phyloP scores from a whole-genome alignment of 768 basidiomycete genomes.

The Pisolithus sp. region DNA sequence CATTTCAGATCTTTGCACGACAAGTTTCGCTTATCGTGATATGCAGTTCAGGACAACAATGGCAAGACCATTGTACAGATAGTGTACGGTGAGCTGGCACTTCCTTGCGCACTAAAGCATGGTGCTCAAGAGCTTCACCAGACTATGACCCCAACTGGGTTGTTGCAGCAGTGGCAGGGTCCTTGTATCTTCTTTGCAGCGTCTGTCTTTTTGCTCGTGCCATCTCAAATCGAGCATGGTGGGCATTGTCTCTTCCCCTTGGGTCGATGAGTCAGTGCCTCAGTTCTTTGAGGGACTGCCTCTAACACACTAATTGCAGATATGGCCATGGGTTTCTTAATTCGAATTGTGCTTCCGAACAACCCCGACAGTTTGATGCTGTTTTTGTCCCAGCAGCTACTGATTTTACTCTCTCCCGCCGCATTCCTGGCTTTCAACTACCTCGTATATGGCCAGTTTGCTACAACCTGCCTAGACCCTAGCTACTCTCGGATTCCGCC shows the following conservation, averaged over 20 bases:
- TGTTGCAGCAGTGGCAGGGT: constrained; percentile 3
- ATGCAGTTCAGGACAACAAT: no score
- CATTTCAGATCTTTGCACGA: no score
- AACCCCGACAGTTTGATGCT: no score
- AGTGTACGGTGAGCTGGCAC: no score
- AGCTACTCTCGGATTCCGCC: constrained; percentile 4
- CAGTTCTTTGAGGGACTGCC: background rate
- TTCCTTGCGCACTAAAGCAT: no score
- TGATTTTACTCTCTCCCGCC: constrained; percentile 18
- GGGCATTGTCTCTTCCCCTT: constrained; percentile 22
- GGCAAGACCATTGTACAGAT: no score
- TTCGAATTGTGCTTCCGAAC: no score
- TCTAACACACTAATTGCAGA: no score
- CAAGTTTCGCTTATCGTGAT: no score
- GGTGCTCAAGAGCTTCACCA: no score
- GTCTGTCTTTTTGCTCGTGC: constrained; percentile 9
- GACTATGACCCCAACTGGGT: no score
- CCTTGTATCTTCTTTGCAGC: constrained; percentile 10
- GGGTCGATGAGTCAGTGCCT: constrained; percentile 10
- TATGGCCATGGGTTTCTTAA: no score
- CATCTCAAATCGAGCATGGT: constrained; percentile 14
- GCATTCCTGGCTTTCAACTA: constrained; percentile 25
- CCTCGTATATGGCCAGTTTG: constrained; percentile 20
- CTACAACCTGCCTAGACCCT: constrained; percentile 11
- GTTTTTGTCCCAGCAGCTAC: constrained; percentile 3